Evolutionary conservation across 148 eudicot species (phyloP).

Genomic region (Rhododendron simsii): DNA sequence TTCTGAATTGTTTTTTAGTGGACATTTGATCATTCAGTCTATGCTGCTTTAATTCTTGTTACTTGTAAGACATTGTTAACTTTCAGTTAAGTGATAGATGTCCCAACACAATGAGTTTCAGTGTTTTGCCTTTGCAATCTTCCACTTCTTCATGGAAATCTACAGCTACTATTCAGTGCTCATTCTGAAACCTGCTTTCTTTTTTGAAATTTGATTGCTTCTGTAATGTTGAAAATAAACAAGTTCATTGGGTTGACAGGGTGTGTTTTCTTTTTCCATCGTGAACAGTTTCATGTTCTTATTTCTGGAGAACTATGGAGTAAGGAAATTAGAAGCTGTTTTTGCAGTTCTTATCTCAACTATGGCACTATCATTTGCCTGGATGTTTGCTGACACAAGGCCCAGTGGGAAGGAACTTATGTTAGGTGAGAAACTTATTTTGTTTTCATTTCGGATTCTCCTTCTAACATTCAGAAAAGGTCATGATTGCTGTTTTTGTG

Average conservation of each 20-base stretch:
- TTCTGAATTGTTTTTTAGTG: background rate
- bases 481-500: background rate
- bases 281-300: conserved; percentile 67
- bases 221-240: background rate
- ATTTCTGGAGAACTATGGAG: conserved; percentile 87
- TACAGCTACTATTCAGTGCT: background rate
- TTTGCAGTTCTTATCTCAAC: conserved; percentile 68
- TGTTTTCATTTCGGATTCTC: background rate
- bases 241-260: conserved; percentile 14
- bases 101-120: background rate
- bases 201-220: background rate
- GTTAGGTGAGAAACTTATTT: conserved; percentile 36
- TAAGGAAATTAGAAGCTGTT: conserved; percentile 80
- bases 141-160: background rate
- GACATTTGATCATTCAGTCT: background rate
- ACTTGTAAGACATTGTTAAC: background rate
- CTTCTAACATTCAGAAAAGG: background rate
- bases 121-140: background rate
- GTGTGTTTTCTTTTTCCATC: conserved; percentile 7
- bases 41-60: background rate
- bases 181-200: background rate
- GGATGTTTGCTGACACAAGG: conserved; percentile 83
- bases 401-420: conserved; percentile 73
- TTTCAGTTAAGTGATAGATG: background rate
- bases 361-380: conserved; percentile 84